Percentiles rank a stretch among this genome's conserved stretches.
phyloP scores from a whole-genome alignment of 805 yeast genomes.

The Yamadazyma olivae region DNA sequence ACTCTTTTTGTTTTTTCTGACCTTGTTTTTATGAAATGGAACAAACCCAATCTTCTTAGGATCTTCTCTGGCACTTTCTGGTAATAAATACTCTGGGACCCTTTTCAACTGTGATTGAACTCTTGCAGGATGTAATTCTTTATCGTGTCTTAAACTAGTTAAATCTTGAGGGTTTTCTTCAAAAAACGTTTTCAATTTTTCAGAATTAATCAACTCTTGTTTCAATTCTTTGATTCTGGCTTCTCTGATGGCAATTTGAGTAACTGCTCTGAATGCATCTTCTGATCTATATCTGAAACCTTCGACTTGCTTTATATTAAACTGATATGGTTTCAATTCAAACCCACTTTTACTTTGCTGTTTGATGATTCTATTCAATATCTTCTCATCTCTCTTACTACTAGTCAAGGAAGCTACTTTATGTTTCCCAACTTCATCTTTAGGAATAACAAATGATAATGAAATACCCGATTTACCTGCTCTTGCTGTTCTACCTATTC shows the following conservation, averaged over 20 bases:
- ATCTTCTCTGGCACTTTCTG: constrained; percentile 64
- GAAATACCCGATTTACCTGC: constrained; percentile 96
- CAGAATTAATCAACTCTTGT: constrained; percentile 82
- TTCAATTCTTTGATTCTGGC: constrained; percentile 89
- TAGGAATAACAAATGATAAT: constrained; percentile 83
- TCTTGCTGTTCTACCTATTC: constrained; percentile 97
- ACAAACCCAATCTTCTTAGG: constrained; percentile 63
- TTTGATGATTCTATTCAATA: constrained; percentile 68
- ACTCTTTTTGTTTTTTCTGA: constrained; percentile 36
- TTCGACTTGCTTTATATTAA: constrained; percentile 88
- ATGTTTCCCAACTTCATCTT: constrained; percentile 84
- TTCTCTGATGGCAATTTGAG: constrained; percentile 84
- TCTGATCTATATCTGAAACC: constrained; percentile 96
- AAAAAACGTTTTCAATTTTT: constrained; percentile 87
- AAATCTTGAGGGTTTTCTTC: constrained; percentile 97
- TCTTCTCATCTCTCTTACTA: constrained; percentile 83
- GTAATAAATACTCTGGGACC: constrained; percentile 88
- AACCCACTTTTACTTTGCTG: constrained; percentile 74
- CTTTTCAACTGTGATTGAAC: constrained; percentile 83
- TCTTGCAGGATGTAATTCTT: constrained; percentile 78
- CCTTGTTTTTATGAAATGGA: constrained; percentile 61
- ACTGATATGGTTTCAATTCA: constrained; percentile 81
- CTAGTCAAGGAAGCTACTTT: constrained; percentile 68
- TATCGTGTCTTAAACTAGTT: constrained; percentile 85
- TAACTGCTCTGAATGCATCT: constrained; percentile 95